Percentiles rank a stretch among this genome's conserved stretches.
Conservation (phyloP, 768 basidiomycete species). For the Amanita jacksonii region DNA sequence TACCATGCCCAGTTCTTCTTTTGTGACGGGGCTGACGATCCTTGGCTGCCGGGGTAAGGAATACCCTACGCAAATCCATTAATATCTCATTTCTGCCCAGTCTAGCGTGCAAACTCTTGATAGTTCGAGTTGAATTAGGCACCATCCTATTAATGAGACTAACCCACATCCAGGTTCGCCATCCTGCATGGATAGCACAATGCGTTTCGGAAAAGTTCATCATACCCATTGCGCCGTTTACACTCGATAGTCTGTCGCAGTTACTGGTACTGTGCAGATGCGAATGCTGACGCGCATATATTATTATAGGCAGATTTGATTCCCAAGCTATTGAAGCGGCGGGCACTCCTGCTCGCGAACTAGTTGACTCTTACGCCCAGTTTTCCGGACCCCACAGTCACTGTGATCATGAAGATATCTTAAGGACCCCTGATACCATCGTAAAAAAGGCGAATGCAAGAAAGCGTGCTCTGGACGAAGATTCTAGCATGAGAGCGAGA, state of each 20-base stretch:
- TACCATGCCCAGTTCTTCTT: conserved; percentile 26
- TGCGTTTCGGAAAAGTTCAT: conserved; percentile 23
- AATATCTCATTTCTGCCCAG: too few relatives aligned
- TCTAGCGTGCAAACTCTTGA: too few relatives aligned
- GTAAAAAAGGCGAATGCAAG: not conserved
- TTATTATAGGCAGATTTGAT: conserved; percentile 2
- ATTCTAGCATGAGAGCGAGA: not conserved
- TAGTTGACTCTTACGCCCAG: not conserved
- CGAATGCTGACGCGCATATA: not conserved
- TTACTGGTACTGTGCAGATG: not conserved
- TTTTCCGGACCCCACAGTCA: too few relatives aligned
- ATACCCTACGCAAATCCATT: not conserved
- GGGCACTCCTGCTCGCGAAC: not conserved
- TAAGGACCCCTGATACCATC: too few relatives aligned
- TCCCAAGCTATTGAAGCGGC: not conserved
- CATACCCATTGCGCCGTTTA: conserved; percentile 29
- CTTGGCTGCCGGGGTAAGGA: conserved; percentile 27
- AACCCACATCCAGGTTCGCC: conserved; percentile 20
- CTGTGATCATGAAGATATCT: too few relatives aligned
- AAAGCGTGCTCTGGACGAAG: conserved; percentile 1
- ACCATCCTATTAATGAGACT: not conserved
- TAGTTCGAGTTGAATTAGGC: too few relatives aligned
- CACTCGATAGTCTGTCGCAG: conserved; percentile 23
- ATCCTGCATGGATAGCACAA: conserved; percentile 27
- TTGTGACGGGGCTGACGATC: conserved; percentile 26